A percentile compares a stretch with the other conserved stretches of the same genome.
Evolutionary conservation across 768 basidiomycete genomes (phyloP).

Genomic region (Asterophora lycoperdoides): DNA sequence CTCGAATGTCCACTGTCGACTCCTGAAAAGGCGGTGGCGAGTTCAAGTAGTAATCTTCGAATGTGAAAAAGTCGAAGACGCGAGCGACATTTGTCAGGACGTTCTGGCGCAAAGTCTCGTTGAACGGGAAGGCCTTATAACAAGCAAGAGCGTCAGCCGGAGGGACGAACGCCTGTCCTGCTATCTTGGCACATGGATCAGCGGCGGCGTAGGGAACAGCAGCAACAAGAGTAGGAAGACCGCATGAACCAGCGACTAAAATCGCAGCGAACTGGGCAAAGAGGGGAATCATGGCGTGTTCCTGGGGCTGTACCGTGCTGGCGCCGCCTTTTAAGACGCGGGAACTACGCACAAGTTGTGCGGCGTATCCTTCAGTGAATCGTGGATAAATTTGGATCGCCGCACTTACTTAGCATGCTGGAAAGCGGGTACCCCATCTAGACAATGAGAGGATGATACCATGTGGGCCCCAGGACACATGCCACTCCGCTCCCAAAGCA

Average conservation of each 20-base stretch:
- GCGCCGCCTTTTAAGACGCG: neutral
- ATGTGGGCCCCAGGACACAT: slow-evolving; percentile 4
- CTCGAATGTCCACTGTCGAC: slow-evolving; percentile 52
- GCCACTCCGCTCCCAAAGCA: neutral
- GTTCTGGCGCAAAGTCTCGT: slow-evolving; percentile 52
- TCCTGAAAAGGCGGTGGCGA: slow-evolving; percentile 52
- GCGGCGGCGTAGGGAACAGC: slow-evolving; percentile 25
- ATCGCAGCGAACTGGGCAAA: neutral
- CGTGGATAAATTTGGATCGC: neutral
- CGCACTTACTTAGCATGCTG: neutral
- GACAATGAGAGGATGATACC: neutral
- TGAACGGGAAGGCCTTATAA: slow-evolving; percentile 53
- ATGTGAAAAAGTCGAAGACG: slow-evolving; percentile 52
- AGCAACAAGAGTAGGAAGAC: slow-evolving; percentile 8
- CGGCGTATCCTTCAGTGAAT: slow-evolving; percentile 3
- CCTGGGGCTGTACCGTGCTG: neutral
- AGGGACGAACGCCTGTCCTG: slow-evolving; percentile 39
- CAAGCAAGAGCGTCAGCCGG: slow-evolving; percentile 57
- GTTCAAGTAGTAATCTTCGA: slow-evolving; percentile 47
- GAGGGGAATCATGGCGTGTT: slow-evolving; percentile 3
- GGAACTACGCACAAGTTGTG: neutral
- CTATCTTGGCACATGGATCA: slow-evolving; percentile 38
- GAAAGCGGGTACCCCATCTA: slow-evolving; percentile 3
- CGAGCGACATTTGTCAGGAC: slow-evolving; percentile 43
- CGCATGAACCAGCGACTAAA: slow-evolving; percentile 3